Percentiles rank a stretch among this genome's conserved stretches.
These are phyloP conservation scores for Alternaria arbusti DNA, from an alignment of 2,329 filamentous ascomycete genomes.

Conservation along the genomic window DNA sequence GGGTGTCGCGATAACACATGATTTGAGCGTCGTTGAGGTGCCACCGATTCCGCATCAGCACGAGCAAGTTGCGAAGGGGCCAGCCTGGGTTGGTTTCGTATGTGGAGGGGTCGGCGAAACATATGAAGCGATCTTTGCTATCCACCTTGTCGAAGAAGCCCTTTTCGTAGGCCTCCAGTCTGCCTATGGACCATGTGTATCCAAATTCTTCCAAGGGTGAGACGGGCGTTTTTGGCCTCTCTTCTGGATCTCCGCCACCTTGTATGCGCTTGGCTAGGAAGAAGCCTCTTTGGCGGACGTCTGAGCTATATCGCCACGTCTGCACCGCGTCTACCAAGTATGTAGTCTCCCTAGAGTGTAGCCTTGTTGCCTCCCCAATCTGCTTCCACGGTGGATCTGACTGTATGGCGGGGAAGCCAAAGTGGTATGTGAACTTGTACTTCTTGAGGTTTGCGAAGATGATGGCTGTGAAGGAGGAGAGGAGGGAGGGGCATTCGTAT, in stretches of 20 bases:
- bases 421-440: conserved; percentile 98
- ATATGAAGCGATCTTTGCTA: conserved; percentile 78
- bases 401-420: conserved; percentile 91
- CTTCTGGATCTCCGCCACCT: conserved; percentile 31
- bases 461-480: conserved; percentile 86
- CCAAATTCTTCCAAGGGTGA: conserved; percentile 63
- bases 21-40: conserved; percentile 78
- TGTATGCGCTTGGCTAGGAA: conserved; percentile 86
- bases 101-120: conserved; percentile 91
- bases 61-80: conserved; percentile 87
- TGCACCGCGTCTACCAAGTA: conserved; percentile 81
- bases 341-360: conserved; percentile 75
- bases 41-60: conserved; percentile 84
- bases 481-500: conserved; percentile 89
- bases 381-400: conserved; percentile 82
- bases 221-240: conserved; percentile 56
- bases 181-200: conserved; percentile 78
- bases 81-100: conserved; percentile 88
- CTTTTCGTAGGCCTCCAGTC: conserved; percentile 78
- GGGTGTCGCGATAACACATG: conserved; percentile 87
- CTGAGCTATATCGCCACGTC: conserved; percentile 84
- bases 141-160: conserved; percentile 82
- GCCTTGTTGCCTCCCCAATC: conserved; percentile 45
- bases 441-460: conserved; percentile 97
- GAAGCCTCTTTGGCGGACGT: conserved; percentile 88